phyloP scores from a whole-genome alignment of 306 rosid species.

The Corylus americana region DNA sequence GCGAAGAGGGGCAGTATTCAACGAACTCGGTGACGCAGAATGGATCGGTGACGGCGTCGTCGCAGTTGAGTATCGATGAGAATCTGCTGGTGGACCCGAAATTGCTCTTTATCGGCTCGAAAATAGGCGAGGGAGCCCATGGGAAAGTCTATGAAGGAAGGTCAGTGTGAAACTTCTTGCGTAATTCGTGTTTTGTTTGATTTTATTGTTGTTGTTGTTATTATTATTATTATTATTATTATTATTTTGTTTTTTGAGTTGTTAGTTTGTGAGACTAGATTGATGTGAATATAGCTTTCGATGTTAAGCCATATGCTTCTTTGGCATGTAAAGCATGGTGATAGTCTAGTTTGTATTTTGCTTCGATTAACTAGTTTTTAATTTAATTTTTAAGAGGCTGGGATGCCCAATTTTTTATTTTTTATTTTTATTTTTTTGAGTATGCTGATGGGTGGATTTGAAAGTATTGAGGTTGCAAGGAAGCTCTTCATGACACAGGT shows the following conservation, averaged over 20 bases:
- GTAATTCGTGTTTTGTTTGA: background rate
- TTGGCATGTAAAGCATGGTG: background rate
- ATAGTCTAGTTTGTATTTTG: background rate
- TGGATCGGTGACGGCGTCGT: conserved; percentile 47
- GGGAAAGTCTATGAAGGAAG: conserved; percentile 98
- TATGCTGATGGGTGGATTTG: background rate
- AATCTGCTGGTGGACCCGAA: conserved; percentile 89
- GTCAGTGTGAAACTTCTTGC: conserved; percentile 51
- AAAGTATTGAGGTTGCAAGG: background rate
- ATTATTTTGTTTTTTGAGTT: background rate
- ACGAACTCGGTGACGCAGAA: conserved; percentile 45
- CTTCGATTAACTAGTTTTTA: background rate
- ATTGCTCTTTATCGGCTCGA: conserved; percentile 74
- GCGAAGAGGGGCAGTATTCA: conserved; percentile 46
- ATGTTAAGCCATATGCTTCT: background rate
- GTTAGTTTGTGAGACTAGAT: conserved; percentile 5
- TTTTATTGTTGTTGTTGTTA: background rate
- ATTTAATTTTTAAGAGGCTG: background rate
- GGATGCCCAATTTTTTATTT: background rate
- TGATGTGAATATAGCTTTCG: background rate
- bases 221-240: no score
- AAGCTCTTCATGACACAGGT: background rate
- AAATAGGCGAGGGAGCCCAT: conserved; percentile 97
- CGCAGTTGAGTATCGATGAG: conserved; percentile 69
- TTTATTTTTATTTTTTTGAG: background rate